A percentile compares a stretch with the other conserved stretches of the same genome.
Evolutionary conservation across 2,329 filamentous ascomycete genomes (phyloP).

Genomic region (Penicillium sp.): DNA sequence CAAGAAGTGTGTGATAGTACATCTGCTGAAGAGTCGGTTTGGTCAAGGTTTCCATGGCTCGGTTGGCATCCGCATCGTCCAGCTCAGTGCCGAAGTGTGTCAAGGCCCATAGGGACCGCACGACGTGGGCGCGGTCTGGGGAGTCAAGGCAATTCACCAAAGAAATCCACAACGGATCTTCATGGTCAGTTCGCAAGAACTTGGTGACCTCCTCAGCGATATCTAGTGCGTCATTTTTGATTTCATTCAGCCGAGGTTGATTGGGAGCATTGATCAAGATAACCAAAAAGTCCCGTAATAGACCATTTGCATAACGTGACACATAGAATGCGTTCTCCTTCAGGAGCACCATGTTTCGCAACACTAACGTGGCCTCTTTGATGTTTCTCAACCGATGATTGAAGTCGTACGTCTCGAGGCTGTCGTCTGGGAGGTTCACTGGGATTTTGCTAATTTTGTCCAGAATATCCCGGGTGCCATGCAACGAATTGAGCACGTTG

Average conservation of each 20-base stretch:
- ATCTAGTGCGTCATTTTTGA: constrained; percentile 88
- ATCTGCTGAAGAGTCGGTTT: constrained; percentile 58
- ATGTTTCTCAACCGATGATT: constrained; percentile 71
- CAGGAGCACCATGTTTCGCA: constrained; percentile 95
- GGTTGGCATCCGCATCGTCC: constrained; percentile 68
- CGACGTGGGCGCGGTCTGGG: constrained; percentile 76
- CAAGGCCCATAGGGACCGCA: constrained; percentile 77
- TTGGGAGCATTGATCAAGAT: constrained; percentile 77
- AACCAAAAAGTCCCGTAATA: constrained; percentile 78
- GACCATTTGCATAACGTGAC: constrained; percentile 62
- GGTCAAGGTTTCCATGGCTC: constrained; percentile 65
- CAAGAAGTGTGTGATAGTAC: constrained; percentile 42
- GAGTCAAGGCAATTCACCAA: constrained; percentile 60
- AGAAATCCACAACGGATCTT: constrained; percentile 77
- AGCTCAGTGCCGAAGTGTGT: constrained; percentile 86
- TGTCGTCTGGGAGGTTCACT: constrained; percentile 61
- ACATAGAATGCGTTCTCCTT: constrained; percentile 84
- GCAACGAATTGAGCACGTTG: constrained; percentile 63
- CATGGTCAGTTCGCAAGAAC: constrained; percentile 68
- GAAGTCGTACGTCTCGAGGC: constrained; percentile 69
- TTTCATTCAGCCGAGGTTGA: constrained; percentile 69
- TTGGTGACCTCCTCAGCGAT: constrained; percentile 88
- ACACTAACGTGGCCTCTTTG: constrained; percentile 81
- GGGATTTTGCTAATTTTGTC: constrained; percentile 67
- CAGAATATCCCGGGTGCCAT: constrained; percentile 70